Conservation (phyloP, 768 basidiomycete genomes). For the Boletus fagicola region DNA sequence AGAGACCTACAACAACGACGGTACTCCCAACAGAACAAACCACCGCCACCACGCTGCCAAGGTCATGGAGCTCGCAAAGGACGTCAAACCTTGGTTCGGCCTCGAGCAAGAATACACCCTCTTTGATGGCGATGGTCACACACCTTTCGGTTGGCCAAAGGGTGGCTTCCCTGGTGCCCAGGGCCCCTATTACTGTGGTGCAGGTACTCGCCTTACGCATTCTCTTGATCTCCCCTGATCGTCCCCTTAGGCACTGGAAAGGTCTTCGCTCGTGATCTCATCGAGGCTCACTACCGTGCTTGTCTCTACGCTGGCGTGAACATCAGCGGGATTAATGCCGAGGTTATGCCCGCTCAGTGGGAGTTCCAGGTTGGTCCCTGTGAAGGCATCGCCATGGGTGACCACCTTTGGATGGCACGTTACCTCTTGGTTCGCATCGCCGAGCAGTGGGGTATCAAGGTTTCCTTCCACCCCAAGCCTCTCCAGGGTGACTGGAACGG, state of each 20-base stretch:
- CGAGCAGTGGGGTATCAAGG: slow-evolving; percentile 96
- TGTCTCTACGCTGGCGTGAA: slow-evolving; percentile 94
- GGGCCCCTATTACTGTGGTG: slow-evolving; percentile 99
- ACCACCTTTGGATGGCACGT: slow-evolving; percentile 99
- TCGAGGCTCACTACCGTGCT: slow-evolving; percentile 98
- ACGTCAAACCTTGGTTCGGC: slow-evolving; percentile 89
- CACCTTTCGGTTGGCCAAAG: slow-evolving; percentile 95
- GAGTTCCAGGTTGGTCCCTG: slow-evolving; percentile 99
- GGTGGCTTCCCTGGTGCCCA: slow-evolving; percentile 99
- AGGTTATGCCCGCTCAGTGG: slow-evolving; percentile 99
- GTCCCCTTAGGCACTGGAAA: slow-evolving; percentile 77
- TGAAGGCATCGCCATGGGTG: slow-evolving; percentile 96
- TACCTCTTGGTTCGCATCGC: slow-evolving; percentile 94
- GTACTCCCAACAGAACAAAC: slow-evolving; percentile 96
- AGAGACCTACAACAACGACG: slow-evolving; percentile 98
- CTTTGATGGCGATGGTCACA: slow-evolving; percentile 80
- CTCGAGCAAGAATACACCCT: slow-evolving; percentile 99
- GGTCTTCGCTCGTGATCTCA: slow-evolving; percentile 96
- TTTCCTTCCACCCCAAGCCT: slow-evolving; percentile 99
- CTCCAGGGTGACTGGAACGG: slow-evolving; percentile 99
- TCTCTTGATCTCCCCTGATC: slow-evolving; percentile 5
- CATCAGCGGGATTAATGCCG: slow-evolving; percentile 99
- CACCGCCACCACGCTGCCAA: slow-evolving; percentile 92
- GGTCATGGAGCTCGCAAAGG: slow-evolving; percentile 91
- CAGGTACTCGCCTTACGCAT: slow-evolving; percentile 50